These are phyloP conservation scores for Bombardia bombarda DNA, from an alignment of 495 filamentous ascomycete genomes.

Conservation along the genomic window DNA sequence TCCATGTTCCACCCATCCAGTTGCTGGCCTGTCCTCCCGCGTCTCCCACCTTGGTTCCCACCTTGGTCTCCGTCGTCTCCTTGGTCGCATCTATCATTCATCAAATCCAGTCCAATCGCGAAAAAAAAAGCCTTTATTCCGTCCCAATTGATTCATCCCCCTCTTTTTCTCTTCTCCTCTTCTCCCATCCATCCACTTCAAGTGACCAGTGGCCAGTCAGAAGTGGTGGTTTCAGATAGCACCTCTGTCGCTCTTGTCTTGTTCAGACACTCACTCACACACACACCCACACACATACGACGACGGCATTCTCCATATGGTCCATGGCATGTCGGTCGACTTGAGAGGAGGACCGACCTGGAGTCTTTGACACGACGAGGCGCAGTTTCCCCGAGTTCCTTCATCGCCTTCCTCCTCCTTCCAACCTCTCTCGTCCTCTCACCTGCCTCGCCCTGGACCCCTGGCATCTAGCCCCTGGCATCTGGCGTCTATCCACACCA, in stretches of 20 bases:
- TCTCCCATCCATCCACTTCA: too few species aligned
- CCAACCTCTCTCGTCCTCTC: background rate
- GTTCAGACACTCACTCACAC: background rate
- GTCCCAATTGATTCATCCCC: constrained; percentile 19
- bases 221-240: too few species aligned
- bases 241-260: too few species aligned
- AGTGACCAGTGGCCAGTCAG: too few species aligned
- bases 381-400: background rate
- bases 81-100: constrained; percentile 16
- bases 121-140: constrained; percentile 8
- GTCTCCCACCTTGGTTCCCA: background rate
- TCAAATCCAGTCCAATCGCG: constrained; percentile 15
- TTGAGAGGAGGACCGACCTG: too few species aligned
- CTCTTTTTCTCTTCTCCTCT: too few species aligned
- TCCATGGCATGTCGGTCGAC: too few species aligned
- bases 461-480: background rate
- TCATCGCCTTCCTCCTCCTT: background rate
- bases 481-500: too few species aligned
- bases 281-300: background rate
- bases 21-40: constrained; percentile 1
- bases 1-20: constrained; percentile 2
- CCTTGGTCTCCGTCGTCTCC: too few species aligned
- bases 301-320: too few species aligned
- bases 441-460: too few species aligned
- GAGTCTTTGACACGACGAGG: too few species aligned